Evolutionary conservation across 192 early-diverging fungal genomes (phyloP).

Genomic region (Umbelopsis vinacea): DNA sequence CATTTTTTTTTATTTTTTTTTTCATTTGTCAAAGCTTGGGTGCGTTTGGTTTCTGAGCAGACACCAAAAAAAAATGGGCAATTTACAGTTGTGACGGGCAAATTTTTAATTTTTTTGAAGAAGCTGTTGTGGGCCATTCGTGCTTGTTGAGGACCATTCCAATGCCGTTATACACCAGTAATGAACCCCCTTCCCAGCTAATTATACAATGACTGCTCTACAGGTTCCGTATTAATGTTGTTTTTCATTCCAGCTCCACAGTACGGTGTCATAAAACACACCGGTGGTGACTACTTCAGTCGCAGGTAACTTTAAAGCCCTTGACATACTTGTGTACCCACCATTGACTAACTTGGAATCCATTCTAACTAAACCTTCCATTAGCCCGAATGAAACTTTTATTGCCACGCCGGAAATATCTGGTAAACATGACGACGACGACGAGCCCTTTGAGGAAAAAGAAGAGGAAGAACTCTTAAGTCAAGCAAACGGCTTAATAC

Average conservation of each 20-base stretch:
- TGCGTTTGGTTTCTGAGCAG: background rate
- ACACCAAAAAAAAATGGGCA: background rate
- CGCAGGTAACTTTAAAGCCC: background rate
- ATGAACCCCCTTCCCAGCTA: background rate
- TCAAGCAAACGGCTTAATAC: conserved; percentile 7
- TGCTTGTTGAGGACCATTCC: conserved; percentile 19
- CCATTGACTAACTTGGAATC: no score
- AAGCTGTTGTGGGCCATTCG: background rate
- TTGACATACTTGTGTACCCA: no score
- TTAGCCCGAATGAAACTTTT: background rate
- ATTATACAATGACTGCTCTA: background rate
- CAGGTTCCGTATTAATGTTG: background rate
- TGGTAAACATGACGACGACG: background rate
- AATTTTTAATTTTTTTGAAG: background rate
- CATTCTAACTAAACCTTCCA: background rate
- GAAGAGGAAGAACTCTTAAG: background rate
- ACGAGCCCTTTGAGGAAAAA: conserved; percentile 1
- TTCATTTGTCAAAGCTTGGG: no score
- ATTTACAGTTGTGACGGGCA: conserved; percentile 5
- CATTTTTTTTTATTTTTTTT: no score
- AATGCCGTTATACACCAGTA: conserved; percentile 22
- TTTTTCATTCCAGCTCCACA: background rate
- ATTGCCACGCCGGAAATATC: background rate
- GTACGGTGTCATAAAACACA: background rate
- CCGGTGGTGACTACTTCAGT: background rate